Conservation (phyloP, 345 rosid species). For the Ceriops decandra region DNA sequence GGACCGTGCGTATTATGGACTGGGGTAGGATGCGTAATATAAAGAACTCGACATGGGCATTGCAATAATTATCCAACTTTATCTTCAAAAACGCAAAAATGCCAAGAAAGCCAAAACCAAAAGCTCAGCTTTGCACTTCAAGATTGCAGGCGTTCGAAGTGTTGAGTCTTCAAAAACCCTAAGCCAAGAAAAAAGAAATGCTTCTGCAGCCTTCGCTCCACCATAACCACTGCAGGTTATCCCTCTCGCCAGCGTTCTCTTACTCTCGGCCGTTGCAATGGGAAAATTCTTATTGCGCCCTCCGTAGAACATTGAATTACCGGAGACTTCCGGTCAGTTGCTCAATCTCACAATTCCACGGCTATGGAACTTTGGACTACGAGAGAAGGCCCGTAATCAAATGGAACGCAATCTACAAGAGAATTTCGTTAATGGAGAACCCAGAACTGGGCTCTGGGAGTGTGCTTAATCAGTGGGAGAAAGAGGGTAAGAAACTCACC, state of each 20-base stretch:
- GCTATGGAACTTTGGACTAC: conserved; percentile 67
- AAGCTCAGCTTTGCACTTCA: background rate
- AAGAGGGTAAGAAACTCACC: conserved; percentile 55
- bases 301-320: conserved; percentile 16
- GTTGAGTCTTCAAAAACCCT: conserved; percentile 1
- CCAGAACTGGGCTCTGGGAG: conserved; percentile 69
- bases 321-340: conserved; percentile 34
- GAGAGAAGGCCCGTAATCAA: conserved; percentile 68
- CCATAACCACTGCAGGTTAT: conserved; percentile 34
- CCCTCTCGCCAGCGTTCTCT: conserved; percentile 43
- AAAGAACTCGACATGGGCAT: background rate
- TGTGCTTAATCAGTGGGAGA: conserved; percentile 71
- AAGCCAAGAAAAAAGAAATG: conserved; percentile 20
- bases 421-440: conserved; percentile 65
- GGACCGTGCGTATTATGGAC: no score
- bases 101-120: background rate
- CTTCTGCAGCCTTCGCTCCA: conserved; percentile 56
- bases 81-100: conserved; percentile 9
- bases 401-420: conserved; percentile 79
- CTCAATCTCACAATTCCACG: conserved; percentile 61
- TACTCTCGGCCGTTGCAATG: conserved; percentile 37
- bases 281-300: conserved; percentile 19
- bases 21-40: background rate
- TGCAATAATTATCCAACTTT: conserved; percentile 11
- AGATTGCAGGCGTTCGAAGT: background rate